These are phyloP conservation scores for Lachnellula hyalina DNA, from an alignment of 2,329 filamentous ascomycete species.

Conservation along the genomic window DNA sequence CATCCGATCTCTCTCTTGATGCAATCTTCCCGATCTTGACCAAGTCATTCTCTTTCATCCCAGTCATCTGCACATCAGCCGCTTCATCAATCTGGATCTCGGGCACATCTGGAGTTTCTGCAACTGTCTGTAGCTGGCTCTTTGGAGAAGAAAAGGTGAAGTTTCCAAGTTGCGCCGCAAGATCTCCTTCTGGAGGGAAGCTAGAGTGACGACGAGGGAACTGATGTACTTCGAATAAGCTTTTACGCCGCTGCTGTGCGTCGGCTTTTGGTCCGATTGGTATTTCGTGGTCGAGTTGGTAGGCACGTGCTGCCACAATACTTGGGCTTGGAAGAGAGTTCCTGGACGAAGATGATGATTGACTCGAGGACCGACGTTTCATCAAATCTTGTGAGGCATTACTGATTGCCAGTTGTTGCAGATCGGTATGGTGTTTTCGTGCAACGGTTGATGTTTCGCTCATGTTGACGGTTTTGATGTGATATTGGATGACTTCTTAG, in stretches of 20 bases:
- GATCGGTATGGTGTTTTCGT: constrained; percentile 11
- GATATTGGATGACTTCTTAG: neutral
- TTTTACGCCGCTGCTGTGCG: constrained; percentile 13
- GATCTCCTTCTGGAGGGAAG: neutral
- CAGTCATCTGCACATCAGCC: neutral
- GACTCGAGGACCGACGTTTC: neutral
- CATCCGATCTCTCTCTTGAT: constrained; percentile 1
- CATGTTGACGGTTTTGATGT: constrained; percentile 1
- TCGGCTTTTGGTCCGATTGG: constrained; percentile 8
- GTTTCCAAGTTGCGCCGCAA: constrained; percentile 10
- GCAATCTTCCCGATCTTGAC: neutral
- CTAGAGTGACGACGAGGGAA: constrained; percentile 20
- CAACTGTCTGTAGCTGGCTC: constrained; percentile 10
- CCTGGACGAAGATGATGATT: neutral
- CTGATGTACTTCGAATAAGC: constrained; percentile 12
- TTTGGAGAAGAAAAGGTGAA: constrained; percentile 13
- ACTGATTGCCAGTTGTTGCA: constrained; percentile 10
- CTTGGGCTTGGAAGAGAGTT: constrained; percentile 21
- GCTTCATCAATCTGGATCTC: constrained; percentile 6
- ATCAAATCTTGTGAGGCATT: neutral
- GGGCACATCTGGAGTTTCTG: constrained; percentile 7
- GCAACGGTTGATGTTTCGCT: constrained; percentile 4
- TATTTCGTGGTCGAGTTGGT: constrained; percentile 16
- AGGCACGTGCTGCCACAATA: constrained; percentile 24
- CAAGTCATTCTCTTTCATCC: constrained; percentile 1